A percentile compares a stretch with the other conserved stretches of the same genome.
Evolutionary conservation across 352 stramenopile species (phyloP).

Genomic region (Phytophthora boehmeriae): DNA sequence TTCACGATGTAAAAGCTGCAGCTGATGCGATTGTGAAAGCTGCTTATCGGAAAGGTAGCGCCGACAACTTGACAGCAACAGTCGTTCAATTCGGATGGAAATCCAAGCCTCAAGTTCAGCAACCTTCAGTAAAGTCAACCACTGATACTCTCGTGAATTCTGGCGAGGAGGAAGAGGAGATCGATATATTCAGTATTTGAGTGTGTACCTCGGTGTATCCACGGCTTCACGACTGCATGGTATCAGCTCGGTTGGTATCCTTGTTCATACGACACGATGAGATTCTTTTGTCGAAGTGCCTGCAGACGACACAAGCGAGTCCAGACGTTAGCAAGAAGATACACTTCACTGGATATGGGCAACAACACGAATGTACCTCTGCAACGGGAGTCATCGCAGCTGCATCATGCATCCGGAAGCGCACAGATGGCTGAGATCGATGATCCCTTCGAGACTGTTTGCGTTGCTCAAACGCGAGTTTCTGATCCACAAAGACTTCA

Average conservation of each 20-base stretch:
- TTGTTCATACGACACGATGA: constrained; percentile 36
- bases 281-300: constrained; percentile 38
- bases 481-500: constrained; percentile 55
- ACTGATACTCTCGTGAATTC: neutral
- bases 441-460: constrained; percentile 23
- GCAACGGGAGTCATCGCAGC: constrained; percentile 46
- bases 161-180: constrained; percentile 37
- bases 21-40: constrained; percentile 59
- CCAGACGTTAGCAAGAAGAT: neutral
- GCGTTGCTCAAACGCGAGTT: constrained; percentile 29
- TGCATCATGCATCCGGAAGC: constrained; percentile 48
- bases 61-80: constrained; percentile 62
- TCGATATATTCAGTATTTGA: constrained; percentile 67
- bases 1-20: constrained; percentile 46
- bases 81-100: constrained; percentile 61
- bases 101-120: constrained; percentile 17
- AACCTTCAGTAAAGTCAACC: constrained; percentile 6
- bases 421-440: constrained; percentile 19
- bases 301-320: constrained; percentile 9
- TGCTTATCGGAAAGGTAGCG: constrained; percentile 57
- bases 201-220: neutral
- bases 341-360: neutral
- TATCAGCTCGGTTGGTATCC: constrained; percentile 22
- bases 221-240: too few relatives aligned
- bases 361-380: constrained; percentile 26